Evolutionary conservation across 257 asterid species (phyloP).

Genomic region (Solanum rostratum): DNA sequence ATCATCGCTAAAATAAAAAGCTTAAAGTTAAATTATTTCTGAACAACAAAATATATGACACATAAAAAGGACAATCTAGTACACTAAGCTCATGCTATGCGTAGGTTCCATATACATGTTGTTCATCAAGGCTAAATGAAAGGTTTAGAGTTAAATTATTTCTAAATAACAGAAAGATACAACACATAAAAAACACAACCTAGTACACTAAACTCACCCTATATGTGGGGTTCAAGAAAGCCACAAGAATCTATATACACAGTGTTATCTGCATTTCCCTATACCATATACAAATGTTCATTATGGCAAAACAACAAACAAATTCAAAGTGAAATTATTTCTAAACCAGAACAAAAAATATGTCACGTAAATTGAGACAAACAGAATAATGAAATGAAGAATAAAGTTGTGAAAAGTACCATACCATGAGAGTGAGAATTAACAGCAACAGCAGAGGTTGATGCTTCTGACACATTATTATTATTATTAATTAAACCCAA

Average conservation of each 20-base stretch:
- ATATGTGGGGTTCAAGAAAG: neutral
- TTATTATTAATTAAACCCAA: neutral
- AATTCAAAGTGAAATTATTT: no score
- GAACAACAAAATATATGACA: neutral
- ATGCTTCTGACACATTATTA: neutral
- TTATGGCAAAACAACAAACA: neutral
- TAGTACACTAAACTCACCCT: neutral
- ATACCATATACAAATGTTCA: neutral
- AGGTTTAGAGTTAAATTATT: neutral
- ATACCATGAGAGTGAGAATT: neutral
- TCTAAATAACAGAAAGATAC: neutral
- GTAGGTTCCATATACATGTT: neutral
- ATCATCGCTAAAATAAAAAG: neutral
- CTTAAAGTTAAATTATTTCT: neutral
- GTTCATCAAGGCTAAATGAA: neutral
- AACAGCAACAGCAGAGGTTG: neutral
- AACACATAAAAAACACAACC: neutral
- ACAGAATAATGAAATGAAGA: neutral
- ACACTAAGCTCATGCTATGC: neutral
- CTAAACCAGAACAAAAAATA: neutral
- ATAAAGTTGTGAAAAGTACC: neutral
- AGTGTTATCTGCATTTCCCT: neutral
- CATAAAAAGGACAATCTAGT: neutral
- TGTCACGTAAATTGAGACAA: neutral
- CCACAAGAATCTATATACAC: neutral